These are phyloP conservation scores for Psilocybe tampanensis DNA, from an alignment of 768 basidiomycete species.

Conservation along the genomic window DNA sequence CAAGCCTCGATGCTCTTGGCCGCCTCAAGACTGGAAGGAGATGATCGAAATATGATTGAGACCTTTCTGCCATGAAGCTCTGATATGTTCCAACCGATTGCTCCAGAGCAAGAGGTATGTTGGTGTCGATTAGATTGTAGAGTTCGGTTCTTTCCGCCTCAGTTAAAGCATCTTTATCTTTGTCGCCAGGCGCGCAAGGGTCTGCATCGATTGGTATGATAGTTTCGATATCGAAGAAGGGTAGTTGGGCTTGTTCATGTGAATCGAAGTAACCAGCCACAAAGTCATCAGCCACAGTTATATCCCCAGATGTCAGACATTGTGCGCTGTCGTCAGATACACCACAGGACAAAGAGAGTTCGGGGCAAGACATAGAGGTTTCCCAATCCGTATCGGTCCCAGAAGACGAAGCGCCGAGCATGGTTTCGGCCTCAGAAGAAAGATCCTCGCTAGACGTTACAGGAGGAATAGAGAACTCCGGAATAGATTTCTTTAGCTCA, in stretches of 20 bases:
- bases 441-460: constrained; percentile 13
- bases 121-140: constrained; percentile 53
- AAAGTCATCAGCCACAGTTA: constrained; percentile 24
- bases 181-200: constrained; percentile 19
- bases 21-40: constrained; percentile 21
- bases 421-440: constrained; percentile 16
- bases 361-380: constrained; percentile 22
- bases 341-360: constrained; percentile 27
- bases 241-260: constrained; percentile 12
- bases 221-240: constrained; percentile 19
- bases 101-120: constrained; percentile 49
- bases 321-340: constrained; percentile 16
- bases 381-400: constrained; percentile 27
- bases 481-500: constrained; percentile 1
- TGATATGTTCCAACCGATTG: constrained; percentile 56
- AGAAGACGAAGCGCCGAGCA: constrained; percentile 16
- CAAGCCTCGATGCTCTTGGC: constrained; percentile 6
- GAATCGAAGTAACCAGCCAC: constrained; percentile 22
- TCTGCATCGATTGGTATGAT: constrained; percentile 13
- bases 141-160: constrained; percentile 48
- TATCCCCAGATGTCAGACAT: constrained; percentile 11
- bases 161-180: constrained; percentile 39
- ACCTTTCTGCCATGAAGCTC: constrained; percentile 50
- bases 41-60: constrained; percentile 48
- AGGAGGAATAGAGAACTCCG: constrained; percentile 8